These are phyloP conservation scores for Loxodes magnus DNA, from an alignment of 73 alveolate species.

Conservation along the genomic window DNA sequence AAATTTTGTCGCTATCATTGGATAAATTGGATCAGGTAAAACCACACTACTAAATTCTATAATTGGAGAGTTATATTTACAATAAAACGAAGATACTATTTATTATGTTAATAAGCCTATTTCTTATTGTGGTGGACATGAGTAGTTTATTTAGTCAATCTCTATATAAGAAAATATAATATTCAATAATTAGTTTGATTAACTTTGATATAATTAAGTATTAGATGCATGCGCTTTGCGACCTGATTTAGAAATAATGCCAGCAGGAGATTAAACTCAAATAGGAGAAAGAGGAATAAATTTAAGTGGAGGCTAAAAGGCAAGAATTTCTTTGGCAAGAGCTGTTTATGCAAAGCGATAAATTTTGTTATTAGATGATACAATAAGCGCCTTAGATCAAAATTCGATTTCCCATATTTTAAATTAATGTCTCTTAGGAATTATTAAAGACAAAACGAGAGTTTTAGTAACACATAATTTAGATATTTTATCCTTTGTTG, in stretches of 20 bases:
- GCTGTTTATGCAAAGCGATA: conserved; percentile 65
- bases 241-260: conserved; percentile 48
- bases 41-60: conserved; percentile 34
- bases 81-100: too few species aligned
- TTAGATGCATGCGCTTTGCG: conserved; percentile 43
- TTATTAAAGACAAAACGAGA: conserved; percentile 45
- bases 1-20: conserved; percentile 38
- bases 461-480: conserved; percentile 53
- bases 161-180: conserved; percentile 53
- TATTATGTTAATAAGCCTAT: too few species aligned
- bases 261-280: conserved; percentile 53
- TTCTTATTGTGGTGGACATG: too few species aligned
- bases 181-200: conserved; percentile 49
- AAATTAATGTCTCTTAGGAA: conserved; percentile 39
- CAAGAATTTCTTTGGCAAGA: conserved; percentile 75
- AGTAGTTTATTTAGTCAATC: too few species aligned
- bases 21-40: conserved; percentile 52
- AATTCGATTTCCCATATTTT: conserved; percentile 56
- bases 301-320: conserved; percentile 73
- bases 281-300: conserved; percentile 58
- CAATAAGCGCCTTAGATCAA: conserved; percentile 63
- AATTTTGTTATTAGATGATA: conserved; percentile 66
- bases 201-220: conserved; percentile 37
- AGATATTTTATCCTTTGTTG: conserved; percentile 17
- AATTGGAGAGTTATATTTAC: too few species aligned